Evolutionary conservation across 805 yeast genomes (phyloP).

Genomic region (Kodamaea neixiangensis): DNA sequence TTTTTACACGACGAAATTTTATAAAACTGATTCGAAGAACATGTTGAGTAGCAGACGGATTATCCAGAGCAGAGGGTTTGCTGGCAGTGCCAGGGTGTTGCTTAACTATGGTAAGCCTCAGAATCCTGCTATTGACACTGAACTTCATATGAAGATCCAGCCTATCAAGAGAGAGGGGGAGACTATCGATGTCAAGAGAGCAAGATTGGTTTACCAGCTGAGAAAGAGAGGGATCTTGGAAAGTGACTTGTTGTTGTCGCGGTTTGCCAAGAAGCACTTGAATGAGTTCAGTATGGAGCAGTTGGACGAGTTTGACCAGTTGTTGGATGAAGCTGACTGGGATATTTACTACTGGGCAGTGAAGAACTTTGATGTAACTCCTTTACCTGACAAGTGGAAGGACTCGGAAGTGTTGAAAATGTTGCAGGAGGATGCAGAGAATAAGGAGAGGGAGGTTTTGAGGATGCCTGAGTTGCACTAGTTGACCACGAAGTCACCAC

Average conservation of each 20-base stretch:
- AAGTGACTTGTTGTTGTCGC: constrained; percentile 80
- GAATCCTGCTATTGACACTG: constrained; percentile 41
- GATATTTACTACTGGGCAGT: constrained; percentile 99
- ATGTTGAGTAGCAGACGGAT: constrained; percentile 1
- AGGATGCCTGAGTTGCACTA: constrained; percentile 69
- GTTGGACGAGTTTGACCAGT: constrained; percentile 79
- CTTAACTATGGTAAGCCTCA: constrained; percentile 46
- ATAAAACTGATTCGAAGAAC: background rate
- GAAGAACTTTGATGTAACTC: constrained; percentile 73
- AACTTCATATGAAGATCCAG: constrained; percentile 63
- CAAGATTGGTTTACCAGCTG: constrained; percentile 88
- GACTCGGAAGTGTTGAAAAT: constrained; percentile 59
- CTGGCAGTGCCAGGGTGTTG: constrained; percentile 1
- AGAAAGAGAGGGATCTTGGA: constrained; percentile 95
- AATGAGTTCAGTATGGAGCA: constrained; percentile 58
- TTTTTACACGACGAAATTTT: background rate
- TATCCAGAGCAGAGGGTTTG: background rate
- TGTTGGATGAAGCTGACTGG: constrained; percentile 97
- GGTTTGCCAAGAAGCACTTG: constrained; percentile 80
- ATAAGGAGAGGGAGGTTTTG: constrained; percentile 68
- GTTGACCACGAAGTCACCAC: no score
- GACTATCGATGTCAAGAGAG: constrained; percentile 68
- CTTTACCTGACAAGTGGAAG: constrained; percentile 86
- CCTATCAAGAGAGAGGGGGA: constrained; percentile 83
- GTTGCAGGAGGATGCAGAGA: constrained; percentile 74